Evolutionary conservation across 1,284 basidiomycete genomes (phyloP).

Genomic region (Thelephora terrestris): DNA sequence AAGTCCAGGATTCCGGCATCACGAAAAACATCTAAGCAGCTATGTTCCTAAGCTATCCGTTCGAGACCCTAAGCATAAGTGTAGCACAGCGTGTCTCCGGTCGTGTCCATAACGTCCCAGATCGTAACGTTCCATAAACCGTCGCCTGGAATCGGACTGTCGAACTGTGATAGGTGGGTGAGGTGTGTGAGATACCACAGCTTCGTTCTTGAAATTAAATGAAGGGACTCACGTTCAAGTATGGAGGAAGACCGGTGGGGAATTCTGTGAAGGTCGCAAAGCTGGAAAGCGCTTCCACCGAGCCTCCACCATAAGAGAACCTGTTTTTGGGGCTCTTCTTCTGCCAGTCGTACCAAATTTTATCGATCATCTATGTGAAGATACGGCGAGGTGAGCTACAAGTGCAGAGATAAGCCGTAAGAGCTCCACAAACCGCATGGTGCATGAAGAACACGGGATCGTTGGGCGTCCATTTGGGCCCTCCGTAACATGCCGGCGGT

Average conservation of each 20-base stretch:
- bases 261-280: constrained; percentile 17
- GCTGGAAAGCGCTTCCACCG: constrained; percentile 19
- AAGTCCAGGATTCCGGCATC: no score
- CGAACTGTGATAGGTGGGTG: constrained; percentile 11
- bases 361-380: constrained; percentile 26
- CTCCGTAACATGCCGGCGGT: constrained; percentile 13
- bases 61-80: constrained; percentile 22
- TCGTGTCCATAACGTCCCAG: constrained; percentile 24
- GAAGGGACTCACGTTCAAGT: constrained; percentile 17
- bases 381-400: not conserved
- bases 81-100: constrained; percentile 25
- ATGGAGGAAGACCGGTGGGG: constrained; percentile 25
- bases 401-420: not conserved
- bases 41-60: no score
- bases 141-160: constrained; percentile 22
- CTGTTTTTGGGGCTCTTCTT: constrained; percentile 17
- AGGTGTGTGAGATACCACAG: not conserved
- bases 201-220: not conserved
- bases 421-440: constrained; percentile 21
- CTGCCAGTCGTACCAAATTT: constrained; percentile 32
- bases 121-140: constrained; percentile 21
- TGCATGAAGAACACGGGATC: constrained; percentile 30
- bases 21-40: no score
- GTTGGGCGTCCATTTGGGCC: constrained; percentile 21
- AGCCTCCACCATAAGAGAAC: constrained; percentile 23